These are phyloP conservation scores for Quercus agrifolia DNA, from an alignment of 306 rosid species.

Conservation along the genomic window DNA sequence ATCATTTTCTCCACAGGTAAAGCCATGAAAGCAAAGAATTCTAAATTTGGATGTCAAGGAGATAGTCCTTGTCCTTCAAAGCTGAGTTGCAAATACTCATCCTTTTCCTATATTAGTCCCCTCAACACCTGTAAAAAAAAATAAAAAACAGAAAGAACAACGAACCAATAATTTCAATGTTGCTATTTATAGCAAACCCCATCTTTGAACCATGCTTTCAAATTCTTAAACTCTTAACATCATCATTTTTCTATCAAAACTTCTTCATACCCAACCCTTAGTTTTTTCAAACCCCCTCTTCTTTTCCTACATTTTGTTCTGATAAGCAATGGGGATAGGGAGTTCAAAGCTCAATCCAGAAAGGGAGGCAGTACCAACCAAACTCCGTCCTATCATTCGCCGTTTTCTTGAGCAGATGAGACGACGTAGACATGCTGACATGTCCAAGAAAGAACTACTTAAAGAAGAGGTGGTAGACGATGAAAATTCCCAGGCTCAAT, in stretches of 20 bases:
- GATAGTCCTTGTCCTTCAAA: not conserved
- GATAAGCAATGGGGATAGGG: slow-evolving; percentile 54
- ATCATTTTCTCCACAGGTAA: not conserved
- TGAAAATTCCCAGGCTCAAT: not conserved
- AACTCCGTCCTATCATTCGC: slow-evolving; percentile 28
- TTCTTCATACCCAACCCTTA: not conserved
- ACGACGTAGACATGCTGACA: slow-evolving; percentile 14
- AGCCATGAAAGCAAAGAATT: not conserved
- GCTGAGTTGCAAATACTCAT: not conserved
- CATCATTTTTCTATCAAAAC: slow-evolving; percentile 1
- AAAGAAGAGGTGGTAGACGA: slow-evolving; percentile 26
- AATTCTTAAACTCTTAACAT: not conserved
- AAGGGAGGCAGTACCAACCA: slow-evolving; percentile 29
- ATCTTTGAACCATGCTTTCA: slow-evolving; percentile 18
- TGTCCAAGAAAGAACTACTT: slow-evolving; percentile 48
- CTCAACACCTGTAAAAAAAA: slow-evolving; percentile 3
- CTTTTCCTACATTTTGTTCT: not conserved
- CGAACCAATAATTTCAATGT: not conserved
- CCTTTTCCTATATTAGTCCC: slow-evolving; percentile 24
- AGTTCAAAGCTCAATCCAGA: slow-evolving; percentile 44
- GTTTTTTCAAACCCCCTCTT: slow-evolving; percentile 4
- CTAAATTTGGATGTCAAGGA: too few relatives aligned
- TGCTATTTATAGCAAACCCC: slow-evolving; percentile 8
- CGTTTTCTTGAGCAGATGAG: slow-evolving; percentile 30
- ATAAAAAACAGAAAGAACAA: slow-evolving; percentile 9